Evolutionary conservation across 441 rosid species (phyloP).

Genomic region (Geranium incanum): DNA sequence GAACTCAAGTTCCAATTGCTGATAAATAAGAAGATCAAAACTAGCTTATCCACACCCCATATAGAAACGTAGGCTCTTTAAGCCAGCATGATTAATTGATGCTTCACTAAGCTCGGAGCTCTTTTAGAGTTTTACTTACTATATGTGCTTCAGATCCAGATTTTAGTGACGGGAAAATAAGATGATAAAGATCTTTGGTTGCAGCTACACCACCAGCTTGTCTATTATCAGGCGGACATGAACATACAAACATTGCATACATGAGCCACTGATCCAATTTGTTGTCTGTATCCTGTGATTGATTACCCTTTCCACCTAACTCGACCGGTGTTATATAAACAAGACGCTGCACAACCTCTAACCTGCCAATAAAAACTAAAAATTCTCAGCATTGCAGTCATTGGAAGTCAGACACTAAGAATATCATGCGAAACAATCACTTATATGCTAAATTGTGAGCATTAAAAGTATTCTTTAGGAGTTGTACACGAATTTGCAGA

Average conservation of each 20-base stretch:
- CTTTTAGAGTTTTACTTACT: constrained; percentile 41
- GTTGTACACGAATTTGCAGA: not conserved
- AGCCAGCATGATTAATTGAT: not conserved
- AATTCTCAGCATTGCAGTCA: not conserved
- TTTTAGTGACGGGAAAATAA: constrained; percentile 77
- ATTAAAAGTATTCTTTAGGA: not conserved
- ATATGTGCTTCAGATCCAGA: constrained; percentile 86
- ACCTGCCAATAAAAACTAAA: constrained; percentile 42
- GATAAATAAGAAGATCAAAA: not conserved
- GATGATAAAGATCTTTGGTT: constrained; percentile 86
- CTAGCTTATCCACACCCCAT: not conserved
- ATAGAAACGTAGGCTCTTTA: not conserved
- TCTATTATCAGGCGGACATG: constrained; percentile 87
- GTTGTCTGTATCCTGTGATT: constrained; percentile 82
- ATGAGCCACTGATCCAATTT: constrained; percentile 98
- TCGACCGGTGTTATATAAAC: constrained; percentile 87
- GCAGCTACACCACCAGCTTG: constrained; percentile 77
- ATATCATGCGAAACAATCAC: not conserved
- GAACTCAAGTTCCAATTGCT: not conserved
- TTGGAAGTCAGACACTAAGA: not conserved
- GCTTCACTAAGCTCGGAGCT: not conserved
- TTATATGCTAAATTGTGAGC: constrained; percentile 5
- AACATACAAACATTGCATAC: constrained; percentile 95
- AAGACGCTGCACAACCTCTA: constrained; percentile 76
- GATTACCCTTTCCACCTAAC: constrained; percentile 89